Conservation (phyloP, 495 filamentous ascomycete species). For the Penicillium herquei region DNA sequence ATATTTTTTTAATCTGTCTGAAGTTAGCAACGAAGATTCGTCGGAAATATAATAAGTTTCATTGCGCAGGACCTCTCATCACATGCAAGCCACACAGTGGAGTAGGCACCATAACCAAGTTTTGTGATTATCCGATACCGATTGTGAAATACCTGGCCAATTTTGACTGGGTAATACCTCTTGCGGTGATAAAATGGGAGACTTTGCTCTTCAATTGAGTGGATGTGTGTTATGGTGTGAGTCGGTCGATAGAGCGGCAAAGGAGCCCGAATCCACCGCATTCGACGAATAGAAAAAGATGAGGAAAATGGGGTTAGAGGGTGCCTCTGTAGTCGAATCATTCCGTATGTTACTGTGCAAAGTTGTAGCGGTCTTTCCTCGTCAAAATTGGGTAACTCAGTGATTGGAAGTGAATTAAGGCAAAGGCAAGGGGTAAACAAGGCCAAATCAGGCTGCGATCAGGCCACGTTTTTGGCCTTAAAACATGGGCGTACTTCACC, state of each 20-base stretch:
- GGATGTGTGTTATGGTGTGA: conserved; percentile 1
- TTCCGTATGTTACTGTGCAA: too few relatives aligned
- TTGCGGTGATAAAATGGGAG: conserved; percentile 11
- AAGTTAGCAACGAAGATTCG: not conserved
- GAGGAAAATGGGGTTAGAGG: not conserved
- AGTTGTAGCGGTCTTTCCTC: too few relatives aligned
- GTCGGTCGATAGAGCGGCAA: not conserved
- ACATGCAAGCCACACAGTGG: conserved; percentile 50
- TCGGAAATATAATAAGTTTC: not conserved
- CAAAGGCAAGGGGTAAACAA: too few relatives aligned
- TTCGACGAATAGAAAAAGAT: not conserved
- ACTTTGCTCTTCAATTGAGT: conserved; percentile 18
- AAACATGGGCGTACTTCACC: too few relatives aligned
- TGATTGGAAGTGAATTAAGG: too few relatives aligned
- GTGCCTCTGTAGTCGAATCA: not conserved
- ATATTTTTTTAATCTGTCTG: conserved; percentile 3
- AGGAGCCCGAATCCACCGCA: not conserved
- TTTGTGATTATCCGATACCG: conserved; percentile 49
- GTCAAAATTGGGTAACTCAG: too few relatives aligned
- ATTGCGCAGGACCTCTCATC: conserved; percentile 22
- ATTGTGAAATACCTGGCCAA: conserved; percentile 36
- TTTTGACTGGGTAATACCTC: conserved; percentile 37
- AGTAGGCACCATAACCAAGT: conserved; percentile 44
- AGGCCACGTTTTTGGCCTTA: too few relatives aligned
- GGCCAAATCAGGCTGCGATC: too few relatives aligned